A percentile compares a stretch with the other conserved stretches of the same genome.
These are phyloP conservation scores for Amylostereum areolatum DNA, from an alignment of 1,284 basidiomycete genomes.

Conservation along the genomic window DNA sequence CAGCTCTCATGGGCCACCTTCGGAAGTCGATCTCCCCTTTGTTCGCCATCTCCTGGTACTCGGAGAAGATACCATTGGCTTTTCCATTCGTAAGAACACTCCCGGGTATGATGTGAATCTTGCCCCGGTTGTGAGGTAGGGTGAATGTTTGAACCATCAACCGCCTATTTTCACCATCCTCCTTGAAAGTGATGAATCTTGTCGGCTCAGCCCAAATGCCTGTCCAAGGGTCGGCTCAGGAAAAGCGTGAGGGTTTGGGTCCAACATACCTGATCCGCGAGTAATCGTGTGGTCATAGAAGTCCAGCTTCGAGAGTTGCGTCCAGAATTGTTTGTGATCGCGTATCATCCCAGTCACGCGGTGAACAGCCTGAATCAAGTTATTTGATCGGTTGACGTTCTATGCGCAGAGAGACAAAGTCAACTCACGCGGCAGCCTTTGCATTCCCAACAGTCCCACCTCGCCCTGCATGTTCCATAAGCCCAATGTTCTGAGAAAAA, in stretches of 20 bases:
- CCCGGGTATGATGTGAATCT: conserved; percentile 54
- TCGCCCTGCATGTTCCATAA: too few species aligned
- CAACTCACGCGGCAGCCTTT: conserved; percentile 39
- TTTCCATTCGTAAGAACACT: conserved; percentile 31
- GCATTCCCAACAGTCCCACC: conserved; percentile 73
- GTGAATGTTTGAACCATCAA: conserved; percentile 18
- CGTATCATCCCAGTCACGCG: conserved; percentile 24
- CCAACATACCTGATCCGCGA: conserved; percentile 17
- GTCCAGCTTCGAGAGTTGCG: conserved; percentile 12
- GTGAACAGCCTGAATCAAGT: conserved; percentile 15
- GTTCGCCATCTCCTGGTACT: conserved; percentile 60
- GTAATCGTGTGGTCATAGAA: conserved; percentile 15
- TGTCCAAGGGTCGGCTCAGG: not conserved
- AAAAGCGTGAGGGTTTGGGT: not conserved
- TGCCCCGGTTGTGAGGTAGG: conserved; percentile 52
- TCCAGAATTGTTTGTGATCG: conserved; percentile 36
- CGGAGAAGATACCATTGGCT: conserved; percentile 49
- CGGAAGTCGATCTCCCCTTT: conserved; percentile 52
- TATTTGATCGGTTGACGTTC: not conserved
- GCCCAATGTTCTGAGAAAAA: too few species aligned
- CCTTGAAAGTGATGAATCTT: conserved; percentile 7
- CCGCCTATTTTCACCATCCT: too few species aligned
- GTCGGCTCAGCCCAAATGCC: too few species aligned
- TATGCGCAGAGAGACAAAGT: not conserved
- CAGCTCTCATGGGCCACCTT: conserved; percentile 61